Evolutionary conservation across 371 early-diverging fungal genomes (phyloP).

Genomic region (Rhizomucor pusillus): DNA sequence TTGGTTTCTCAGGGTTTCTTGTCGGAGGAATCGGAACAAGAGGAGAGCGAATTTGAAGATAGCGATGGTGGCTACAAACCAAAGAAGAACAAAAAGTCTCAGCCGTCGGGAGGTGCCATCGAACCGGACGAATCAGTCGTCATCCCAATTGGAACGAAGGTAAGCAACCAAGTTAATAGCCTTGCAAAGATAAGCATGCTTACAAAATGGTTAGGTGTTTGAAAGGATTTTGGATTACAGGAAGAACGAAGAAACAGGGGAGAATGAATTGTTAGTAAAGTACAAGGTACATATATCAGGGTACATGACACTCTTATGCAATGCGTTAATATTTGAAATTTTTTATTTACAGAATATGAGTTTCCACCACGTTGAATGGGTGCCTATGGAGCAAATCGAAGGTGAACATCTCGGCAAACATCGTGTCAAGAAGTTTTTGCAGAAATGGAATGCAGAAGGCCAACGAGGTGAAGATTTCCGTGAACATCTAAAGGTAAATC

Average conservation of each 20-base stretch:
- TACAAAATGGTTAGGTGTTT: slow-evolving; percentile 34
- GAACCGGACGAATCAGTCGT: slow-evolving; percentile 41
- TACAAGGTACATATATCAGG: slow-evolving; percentile 58
- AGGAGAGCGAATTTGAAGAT: slow-evolving; percentile 26
- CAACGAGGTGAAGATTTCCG: slow-evolving; percentile 55
- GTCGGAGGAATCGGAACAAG: slow-evolving; percentile 28
- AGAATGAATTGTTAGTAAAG: slow-evolving; percentile 61
- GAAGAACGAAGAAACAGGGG: slow-evolving; percentile 36
- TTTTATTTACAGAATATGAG: slow-evolving; percentile 51
- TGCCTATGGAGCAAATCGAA: slow-evolving; percentile 64
- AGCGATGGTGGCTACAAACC: slow-evolving; percentile 14
- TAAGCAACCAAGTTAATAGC: slow-evolving; percentile 1
- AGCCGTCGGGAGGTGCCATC: slow-evolving; percentile 3
- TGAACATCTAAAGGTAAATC: slow-evolving; percentile 51
- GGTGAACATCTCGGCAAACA: slow-evolving; percentile 71
- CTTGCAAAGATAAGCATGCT: neutral
- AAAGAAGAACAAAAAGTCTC: slow-evolving; percentile 15
- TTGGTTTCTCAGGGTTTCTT: slow-evolving; percentile 18
- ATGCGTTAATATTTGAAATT: neutral
- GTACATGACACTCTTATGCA: neutral
- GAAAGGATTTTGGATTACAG: slow-evolving; percentile 69
- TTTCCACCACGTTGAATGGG: slow-evolving; percentile 87
- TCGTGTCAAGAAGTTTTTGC: slow-evolving; percentile 77
- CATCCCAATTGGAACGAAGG: slow-evolving; percentile 72
- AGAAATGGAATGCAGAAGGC: slow-evolving; percentile 58